These are phyloP conservation scores for Monosporascus sp. DNA, from an alignment of 2,329 filamentous ascomycete genomes.

Conservation along the genomic window DNA sequence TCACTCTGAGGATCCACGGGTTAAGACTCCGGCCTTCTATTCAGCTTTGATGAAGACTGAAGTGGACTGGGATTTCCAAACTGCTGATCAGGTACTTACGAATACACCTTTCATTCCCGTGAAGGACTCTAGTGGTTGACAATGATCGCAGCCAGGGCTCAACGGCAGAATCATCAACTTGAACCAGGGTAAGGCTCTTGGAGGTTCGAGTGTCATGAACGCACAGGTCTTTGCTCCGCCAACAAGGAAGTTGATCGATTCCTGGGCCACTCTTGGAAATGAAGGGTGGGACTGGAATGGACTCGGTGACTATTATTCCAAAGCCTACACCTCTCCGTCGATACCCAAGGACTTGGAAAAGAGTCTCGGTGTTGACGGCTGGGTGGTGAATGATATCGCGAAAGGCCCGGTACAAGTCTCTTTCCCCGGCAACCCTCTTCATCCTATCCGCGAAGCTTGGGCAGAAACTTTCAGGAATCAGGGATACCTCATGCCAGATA, in stretches of 20 bases:
- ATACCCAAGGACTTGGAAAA: not conserved
- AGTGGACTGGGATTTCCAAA: not conserved
- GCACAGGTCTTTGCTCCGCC: conserved; percentile 2
- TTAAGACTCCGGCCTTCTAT: not conserved
- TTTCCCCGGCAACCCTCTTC: not conserved
- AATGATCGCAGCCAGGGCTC: not conserved
- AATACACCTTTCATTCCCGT: not conserved
- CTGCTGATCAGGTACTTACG: not conserved
- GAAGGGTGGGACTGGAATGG: conserved; percentile 2
- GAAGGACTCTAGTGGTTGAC: not conserved
- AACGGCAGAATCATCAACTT: not conserved
- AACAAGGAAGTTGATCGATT: not conserved
- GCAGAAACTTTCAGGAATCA: not conserved
- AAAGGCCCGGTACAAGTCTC: conserved; percentile 3
- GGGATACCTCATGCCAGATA: not conserved
- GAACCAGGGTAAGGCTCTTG: conserved; percentile 2
- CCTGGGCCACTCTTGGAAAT: conserved; percentile 2
- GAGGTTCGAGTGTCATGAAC: not conserved
- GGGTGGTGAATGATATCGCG: not conserved
- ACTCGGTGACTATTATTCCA: not conserved
- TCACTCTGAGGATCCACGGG: not conserved
- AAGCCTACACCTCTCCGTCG: not conserved
- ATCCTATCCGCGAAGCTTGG: conserved; percentile 2
- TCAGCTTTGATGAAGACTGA: not conserved
- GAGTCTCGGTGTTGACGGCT: not conserved